Evolutionary conservation across 441 rosid species (phyloP), one percentile per base, ranked within the genome.

Genomic region (Syzygium malaccense): DNA sequence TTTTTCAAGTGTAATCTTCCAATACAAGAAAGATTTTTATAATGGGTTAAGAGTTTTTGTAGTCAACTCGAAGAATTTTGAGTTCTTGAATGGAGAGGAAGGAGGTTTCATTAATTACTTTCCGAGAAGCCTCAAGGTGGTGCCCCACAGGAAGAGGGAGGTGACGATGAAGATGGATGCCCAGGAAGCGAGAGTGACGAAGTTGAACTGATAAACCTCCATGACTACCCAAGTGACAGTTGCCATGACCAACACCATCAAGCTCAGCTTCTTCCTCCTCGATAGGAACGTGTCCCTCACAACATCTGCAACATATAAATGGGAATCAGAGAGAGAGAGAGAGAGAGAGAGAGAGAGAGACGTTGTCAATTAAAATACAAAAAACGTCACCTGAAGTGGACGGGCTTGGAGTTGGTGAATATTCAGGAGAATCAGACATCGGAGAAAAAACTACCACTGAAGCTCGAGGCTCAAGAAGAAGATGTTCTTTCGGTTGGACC

Each of bases 251-350:
- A 95, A 89, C 53, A 92, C 79, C 55, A 89, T 85, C 4, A 90
- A 57, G 78, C 94, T 94, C 86, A 90, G 55, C 86, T 89, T 93
- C 93, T 93, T 95, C 87, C 92, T 93, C 92, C 95, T 95, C 99
- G 97, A 96, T 83, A 95, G 88, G 88, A 91, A 87, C 55, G 92
- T 68, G 55, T 94, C 96, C 87, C 92, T 92, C 78, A 88, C 55
- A 88, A 85, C 86, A 87, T 88, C 95, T 90, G 87, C 79, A 49
- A 49, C 49, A 49, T 60, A 14, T 8, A 25, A 86, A 32, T 26
- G 62, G n/a, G n/a, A n/a, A n/a, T n/a, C n/a, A n/a, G n/a, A n/a
- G n/a, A 86, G 45, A 86, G 45, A 85, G 15, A 53, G 58, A 55
- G 55, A 8, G 53, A 85, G 25, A 55, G 37, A 32, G 56, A 32